These are phyloP conservation scores for Neurospora tetrasperma DNA, from an alignment of 495 filamentous ascomycete species.

Conservation along the genomic window DNA sequence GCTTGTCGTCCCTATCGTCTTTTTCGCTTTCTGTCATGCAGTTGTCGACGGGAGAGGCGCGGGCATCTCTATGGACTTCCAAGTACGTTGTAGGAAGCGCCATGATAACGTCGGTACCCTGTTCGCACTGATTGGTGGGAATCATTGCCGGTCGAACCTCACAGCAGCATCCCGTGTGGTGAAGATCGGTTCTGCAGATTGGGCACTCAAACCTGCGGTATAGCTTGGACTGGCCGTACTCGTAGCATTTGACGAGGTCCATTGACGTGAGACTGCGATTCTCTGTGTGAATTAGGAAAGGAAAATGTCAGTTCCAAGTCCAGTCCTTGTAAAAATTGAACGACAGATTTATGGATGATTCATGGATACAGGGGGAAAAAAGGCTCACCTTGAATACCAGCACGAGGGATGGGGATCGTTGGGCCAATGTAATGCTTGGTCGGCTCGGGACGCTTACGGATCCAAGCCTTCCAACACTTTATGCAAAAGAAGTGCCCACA, in stretches of 20 bases:
- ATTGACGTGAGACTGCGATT: not conserved
- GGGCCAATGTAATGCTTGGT: not conserved
- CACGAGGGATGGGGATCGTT: not conserved
- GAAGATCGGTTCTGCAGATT: not conserved
- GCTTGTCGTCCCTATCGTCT: too few species aligned
- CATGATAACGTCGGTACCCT: too few species aligned
- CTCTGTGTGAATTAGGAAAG: not conserved
- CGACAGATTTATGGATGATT: not conserved
- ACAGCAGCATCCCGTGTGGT: not conserved
- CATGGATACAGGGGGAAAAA: too few species aligned
- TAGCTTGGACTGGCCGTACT: not conserved
- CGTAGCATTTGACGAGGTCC: not conserved
- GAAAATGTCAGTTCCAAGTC: not conserved
- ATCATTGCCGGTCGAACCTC: not conserved
- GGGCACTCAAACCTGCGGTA: not conserved
- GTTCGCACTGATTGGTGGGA: not conserved
- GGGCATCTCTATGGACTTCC: too few species aligned
- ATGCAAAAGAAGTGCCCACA: not conserved
- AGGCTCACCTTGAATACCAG: not conserved
- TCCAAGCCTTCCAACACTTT: not conserved
- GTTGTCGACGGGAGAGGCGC: too few species aligned
- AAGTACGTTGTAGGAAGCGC: not conserved
- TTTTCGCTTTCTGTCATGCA: too few species aligned
- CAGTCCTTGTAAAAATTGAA: not conserved
- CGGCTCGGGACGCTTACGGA: not conserved